A percentile compares a stretch with the other conserved stretches of the same genome.
These are phyloP conservation scores for Pythium rhizo-oryzae DNA, from an alignment of 352 stramenopile species.

Conservation along the genomic window DNA sequence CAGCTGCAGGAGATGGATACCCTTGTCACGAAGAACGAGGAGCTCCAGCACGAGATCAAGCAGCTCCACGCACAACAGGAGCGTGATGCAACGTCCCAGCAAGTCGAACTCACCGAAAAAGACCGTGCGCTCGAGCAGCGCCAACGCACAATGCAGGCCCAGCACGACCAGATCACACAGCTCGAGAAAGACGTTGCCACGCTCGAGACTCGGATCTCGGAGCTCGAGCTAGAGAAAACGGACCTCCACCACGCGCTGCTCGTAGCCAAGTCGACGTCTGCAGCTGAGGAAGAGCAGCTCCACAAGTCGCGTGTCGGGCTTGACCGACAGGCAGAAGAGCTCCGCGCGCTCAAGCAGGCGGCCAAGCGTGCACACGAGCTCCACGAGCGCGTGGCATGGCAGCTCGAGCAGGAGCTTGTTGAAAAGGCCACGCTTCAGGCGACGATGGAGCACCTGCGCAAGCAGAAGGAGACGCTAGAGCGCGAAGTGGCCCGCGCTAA, in stretches of 20 bases:
- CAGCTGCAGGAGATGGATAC: constrained; percentile 52
- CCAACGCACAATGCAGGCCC: constrained; percentile 35
- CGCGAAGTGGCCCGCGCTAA: constrained; percentile 44
- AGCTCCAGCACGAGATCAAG: constrained; percentile 47
- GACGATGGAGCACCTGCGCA: constrained; percentile 40
- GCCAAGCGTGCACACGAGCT: constrained; percentile 62
- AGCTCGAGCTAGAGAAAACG: constrained; percentile 41
- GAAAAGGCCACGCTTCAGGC: constrained; percentile 50
- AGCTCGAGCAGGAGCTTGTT: constrained; percentile 56
- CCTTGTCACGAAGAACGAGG: constrained; percentile 35
- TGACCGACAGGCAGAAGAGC: constrained; percentile 55
- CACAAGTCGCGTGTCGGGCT: constrained; percentile 41
- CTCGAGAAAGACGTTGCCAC: constrained; percentile 33
- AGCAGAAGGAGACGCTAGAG: constrained; percentile 45
- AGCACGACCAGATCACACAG: constrained; percentile 30
- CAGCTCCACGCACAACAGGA: constrained; percentile 31
- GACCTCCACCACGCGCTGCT: constrained; percentile 39
- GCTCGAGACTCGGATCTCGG: constrained; percentile 23
- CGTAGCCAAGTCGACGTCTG: constrained; percentile 34
- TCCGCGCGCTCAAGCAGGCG: constrained; percentile 56
- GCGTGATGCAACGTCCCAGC: constrained; percentile 10
- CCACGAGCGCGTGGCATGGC: constrained; percentile 55
- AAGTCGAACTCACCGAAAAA: constrained; percentile 33
- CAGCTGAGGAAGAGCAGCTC: constrained; percentile 58
- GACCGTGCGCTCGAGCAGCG: constrained; percentile 27